phyloP scores from a whole-genome alignment of 805 yeast genomes.

The Saccharomyces cerevisiae region DNA sequence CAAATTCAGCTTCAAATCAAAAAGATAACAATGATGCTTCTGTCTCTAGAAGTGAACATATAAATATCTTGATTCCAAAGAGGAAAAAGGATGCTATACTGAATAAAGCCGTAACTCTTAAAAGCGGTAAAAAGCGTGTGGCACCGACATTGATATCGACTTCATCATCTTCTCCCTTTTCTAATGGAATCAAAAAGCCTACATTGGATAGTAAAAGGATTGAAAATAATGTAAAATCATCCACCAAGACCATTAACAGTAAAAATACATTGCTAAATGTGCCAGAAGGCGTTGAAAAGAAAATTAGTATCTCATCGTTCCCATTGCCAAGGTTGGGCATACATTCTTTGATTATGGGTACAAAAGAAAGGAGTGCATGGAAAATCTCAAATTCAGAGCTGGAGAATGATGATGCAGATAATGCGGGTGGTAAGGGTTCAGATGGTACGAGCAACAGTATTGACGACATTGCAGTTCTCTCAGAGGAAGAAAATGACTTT shows the following conservation, averaged over 20 bases:
- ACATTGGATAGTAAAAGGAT: not conserved
- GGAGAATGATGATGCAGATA: constrained; percentile 8
- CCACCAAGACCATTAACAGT: not conserved
- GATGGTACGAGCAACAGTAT: constrained; percentile 16
- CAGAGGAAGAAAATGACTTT: constrained; percentile 36
- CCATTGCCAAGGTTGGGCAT: constrained; percentile 56
- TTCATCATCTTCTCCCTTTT: not conserved
- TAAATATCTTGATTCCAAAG: constrained; percentile 25
- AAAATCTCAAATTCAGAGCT: constrained; percentile 13
- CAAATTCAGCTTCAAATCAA: not conserved
- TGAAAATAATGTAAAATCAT: not conserved
- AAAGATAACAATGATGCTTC: not conserved
- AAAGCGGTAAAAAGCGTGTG: constrained; percentile 70
- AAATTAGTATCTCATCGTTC: constrained; percentile 40
- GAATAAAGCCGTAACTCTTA: constrained; percentile 53
- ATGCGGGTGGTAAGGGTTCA: constrained; percentile 4
- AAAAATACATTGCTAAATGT: not conserved
- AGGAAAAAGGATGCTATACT: constrained; percentile 22
- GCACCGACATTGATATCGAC: constrained; percentile 59
- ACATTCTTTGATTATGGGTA: constrained; percentile 55
- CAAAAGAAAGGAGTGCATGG: constrained; percentile 33
- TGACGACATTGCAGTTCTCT: constrained; percentile 36
- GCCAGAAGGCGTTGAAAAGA: constrained; percentile 11
- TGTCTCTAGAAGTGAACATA: constrained; percentile 3
- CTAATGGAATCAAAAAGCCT: not conserved